Evolutionary conservation across 805 yeast genomes (phyloP).

Genomic region (Candida koratica): DNA sequence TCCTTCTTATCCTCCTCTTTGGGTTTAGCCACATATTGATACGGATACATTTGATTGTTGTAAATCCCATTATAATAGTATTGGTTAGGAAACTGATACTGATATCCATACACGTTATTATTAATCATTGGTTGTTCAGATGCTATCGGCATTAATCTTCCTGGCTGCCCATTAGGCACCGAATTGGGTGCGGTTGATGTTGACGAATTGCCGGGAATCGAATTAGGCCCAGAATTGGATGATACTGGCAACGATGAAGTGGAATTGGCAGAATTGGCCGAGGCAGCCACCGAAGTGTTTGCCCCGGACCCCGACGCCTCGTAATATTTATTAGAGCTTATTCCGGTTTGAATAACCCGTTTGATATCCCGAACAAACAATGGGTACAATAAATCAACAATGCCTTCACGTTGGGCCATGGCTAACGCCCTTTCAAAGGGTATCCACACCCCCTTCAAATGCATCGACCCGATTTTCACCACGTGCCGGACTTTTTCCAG

Average conservation of each 20-base stretch:
- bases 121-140: constrained; percentile 11
- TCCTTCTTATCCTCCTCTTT: constrained; percentile 15
- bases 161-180: constrained; percentile 3
- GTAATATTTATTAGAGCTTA: constrained; percentile 29
- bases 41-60: constrained; percentile 15
- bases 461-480: constrained; percentile 84
- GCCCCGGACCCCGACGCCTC: constrained; percentile 8
- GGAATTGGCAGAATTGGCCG: constrained; percentile 3
- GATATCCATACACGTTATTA: constrained; percentile 12
- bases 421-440: constrained; percentile 80
- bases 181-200: constrained; percentile 1
- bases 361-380: constrained; percentile 73
- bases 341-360: constrained; percentile 45
- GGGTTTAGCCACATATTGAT: constrained; percentile 8
- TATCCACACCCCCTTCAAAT: constrained; percentile 86
- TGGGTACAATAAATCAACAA: constrained; percentile 62
- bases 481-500: constrained; percentile 74
- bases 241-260: neutral
- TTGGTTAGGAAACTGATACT: constrained; percentile 25
- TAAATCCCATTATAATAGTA: constrained; percentile 19
- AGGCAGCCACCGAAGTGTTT: neutral
- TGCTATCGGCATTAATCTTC: constrained; percentile 4
- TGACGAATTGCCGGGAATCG: neutral
- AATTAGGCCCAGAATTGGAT: neutral
- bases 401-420: constrained; percentile 78